Conservation (phyloP, 495 filamentous ascomycete species). For the Daldinia loculata region DNA sequence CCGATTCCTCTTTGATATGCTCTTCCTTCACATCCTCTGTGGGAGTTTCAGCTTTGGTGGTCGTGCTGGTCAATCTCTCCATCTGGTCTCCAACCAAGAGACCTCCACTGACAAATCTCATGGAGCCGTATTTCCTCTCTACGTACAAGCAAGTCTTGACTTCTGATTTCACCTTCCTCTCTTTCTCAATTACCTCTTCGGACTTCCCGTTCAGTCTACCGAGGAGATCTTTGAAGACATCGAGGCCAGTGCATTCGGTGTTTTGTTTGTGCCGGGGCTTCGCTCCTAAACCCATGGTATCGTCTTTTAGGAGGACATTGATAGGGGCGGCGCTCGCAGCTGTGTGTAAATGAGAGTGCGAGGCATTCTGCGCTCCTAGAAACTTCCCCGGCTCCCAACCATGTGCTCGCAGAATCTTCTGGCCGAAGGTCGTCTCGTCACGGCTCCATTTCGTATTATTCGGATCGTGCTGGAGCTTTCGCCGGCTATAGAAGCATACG, state of each 20-base stretch:
- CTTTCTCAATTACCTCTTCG: conserved; percentile 69
- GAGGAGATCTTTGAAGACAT: conserved; percentile 82
- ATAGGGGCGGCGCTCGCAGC: conserved; percentile 81
- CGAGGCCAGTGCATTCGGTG: conserved; percentile 80
- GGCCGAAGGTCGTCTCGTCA: conserved; percentile 82
- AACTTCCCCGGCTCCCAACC: conserved; percentile 88
- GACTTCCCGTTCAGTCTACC: conserved; percentile 90
- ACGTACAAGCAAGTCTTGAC: conserved; percentile 72
- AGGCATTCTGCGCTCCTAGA: conserved; percentile 76
- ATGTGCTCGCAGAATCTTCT: conserved; percentile 82
- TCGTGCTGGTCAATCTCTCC: conserved; percentile 46
- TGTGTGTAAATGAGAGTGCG: conserved; percentile 77
- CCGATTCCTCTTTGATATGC: not conserved
- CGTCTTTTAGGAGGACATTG: conserved; percentile 81
- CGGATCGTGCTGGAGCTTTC: conserved; percentile 85
- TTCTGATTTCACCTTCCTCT: conserved; percentile 68
- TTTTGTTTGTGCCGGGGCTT: conserved; percentile 66
- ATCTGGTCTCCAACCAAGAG: conserved; percentile 72
- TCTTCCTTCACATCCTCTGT: not conserved
- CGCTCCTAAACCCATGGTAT: conserved; percentile 87
- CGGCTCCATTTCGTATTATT: conserved; percentile 93
- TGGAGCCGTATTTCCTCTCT: conserved; percentile 72
- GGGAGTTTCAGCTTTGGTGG: conserved; percentile 17
- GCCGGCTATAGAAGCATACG: conserved; percentile 63
- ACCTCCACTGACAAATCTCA: conserved; percentile 84